These are phyloP conservation scores for Gautieria morchelliformis DNA, from an alignment of 768 basidiomycete species.

Conservation along the genomic window DNA sequence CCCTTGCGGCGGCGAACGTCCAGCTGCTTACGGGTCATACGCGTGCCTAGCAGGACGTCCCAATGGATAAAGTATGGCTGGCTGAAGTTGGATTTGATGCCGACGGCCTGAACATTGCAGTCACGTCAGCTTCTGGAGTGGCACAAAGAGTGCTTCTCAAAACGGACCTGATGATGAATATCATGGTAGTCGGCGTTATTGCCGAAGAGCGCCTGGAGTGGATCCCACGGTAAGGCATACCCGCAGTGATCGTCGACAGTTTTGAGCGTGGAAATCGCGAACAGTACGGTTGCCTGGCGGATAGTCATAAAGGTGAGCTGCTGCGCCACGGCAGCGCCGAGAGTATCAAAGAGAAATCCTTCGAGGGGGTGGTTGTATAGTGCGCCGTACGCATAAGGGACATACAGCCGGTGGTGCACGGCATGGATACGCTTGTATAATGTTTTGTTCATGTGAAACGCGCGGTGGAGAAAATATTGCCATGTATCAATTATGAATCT, in stretches of 20 bases:
- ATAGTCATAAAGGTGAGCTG: slow-evolving; percentile 53
- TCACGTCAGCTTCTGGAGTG: not conserved
- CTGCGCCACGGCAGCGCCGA: slow-evolving; percentile 76
- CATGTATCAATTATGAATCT: slow-evolving; percentile 95
- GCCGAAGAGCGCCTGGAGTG: slow-evolving; percentile 69
- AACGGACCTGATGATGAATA: slow-evolving; percentile 83
- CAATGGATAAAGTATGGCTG: slow-evolving; percentile 97
- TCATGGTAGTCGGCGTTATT: slow-evolving; percentile 98
- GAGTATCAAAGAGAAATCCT: slow-evolving; percentile 80
- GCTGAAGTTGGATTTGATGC: slow-evolving; percentile 91
- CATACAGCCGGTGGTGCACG: slow-evolving; percentile 91
- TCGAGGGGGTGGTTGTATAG: slow-evolving; percentile 97
- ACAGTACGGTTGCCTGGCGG: slow-evolving; percentile 79
- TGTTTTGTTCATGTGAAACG: slow-evolving; percentile 84
- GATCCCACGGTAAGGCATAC: slow-evolving; percentile 84
- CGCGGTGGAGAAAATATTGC: slow-evolving; percentile 95
- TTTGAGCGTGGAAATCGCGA: slow-evolving; percentile 76
- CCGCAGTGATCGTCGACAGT: slow-evolving; percentile 96
- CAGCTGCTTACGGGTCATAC: slow-evolving; percentile 51
- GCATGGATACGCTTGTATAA: slow-evolving; percentile 90
- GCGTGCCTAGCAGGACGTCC: slow-evolving; percentile 78
- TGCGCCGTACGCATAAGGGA: slow-evolving; percentile 94
- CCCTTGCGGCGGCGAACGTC: slow-evolving; percentile 9
- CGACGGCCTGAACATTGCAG: slow-evolving; percentile 32
- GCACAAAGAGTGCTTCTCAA: not conserved